A percentile compares a stretch with the other conserved stretches of the same genome.
These are phyloP conservation scores for Saprolegnia diclina DNA, from an alignment of 352 stramenopile species.

Conservation along the genomic window DNA sequence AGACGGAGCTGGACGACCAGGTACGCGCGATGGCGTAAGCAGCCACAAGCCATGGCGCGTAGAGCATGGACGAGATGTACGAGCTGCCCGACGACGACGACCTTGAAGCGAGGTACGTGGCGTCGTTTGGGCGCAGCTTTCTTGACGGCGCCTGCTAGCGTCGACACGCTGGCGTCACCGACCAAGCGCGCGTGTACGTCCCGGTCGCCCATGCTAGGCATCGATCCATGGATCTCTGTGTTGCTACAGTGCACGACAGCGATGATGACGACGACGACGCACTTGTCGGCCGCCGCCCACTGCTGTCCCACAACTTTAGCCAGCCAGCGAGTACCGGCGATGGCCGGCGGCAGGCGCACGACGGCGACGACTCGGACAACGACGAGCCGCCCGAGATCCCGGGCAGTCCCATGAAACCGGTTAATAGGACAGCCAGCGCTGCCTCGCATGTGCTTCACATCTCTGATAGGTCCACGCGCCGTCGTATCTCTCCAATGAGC, in stretches of 20 bases:
- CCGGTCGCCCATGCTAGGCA: too few species aligned
- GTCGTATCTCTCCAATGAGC: background rate
- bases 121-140: background rate
- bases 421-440: conserved; percentile 23
- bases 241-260: conserved; percentile 13
- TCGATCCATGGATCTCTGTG: too few species aligned
- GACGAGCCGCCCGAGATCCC: conserved; percentile 67
- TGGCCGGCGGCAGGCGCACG: too few species aligned
- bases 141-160: conserved; percentile 28
- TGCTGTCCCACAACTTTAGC: too few species aligned
- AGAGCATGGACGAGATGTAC: conserved; percentile 79
- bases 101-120: conserved; percentile 42
- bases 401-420: conserved; percentile 46
- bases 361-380: conserved; percentile 23
- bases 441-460: too few species aligned
- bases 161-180: conserved; percentile 51
- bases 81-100: conserved; percentile 46
- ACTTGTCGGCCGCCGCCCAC: too few species aligned
- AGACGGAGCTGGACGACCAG: conserved; percentile 23
- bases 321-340: too few species aligned
- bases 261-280: conserved; percentile 12
- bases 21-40: background rate
- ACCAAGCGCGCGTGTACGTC: conserved; percentile 30
- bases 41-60: background rate
- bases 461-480: conserved; percentile 8